Base-by-base conservation (phyloP, 1,284 basidiomycete genomes). In the Sanguinoderma infundibulare region DNA sequence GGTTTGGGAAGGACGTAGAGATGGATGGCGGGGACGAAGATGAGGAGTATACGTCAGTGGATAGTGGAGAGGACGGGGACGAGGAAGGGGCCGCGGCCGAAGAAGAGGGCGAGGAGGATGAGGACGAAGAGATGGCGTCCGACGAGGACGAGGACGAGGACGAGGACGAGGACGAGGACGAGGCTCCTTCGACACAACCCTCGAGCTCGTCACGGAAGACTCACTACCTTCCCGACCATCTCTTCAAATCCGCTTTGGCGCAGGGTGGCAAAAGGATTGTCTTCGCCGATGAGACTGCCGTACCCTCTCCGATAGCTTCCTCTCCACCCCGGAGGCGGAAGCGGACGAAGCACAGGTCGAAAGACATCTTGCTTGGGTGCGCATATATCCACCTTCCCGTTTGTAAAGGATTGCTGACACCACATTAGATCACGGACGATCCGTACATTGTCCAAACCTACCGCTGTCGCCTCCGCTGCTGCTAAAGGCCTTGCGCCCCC, bases 21-120 rank as follows among this genome's bases (percentile, higher is more conserved):
- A 32, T 47, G 20, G 53, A 40, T 32, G 35, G 53, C 34, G 61
- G 53, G 24, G 36, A 46, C 14, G 34, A n/a, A n/a, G 46, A 49
- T 60, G 9, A 35, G 57, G 28, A 54, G 57, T 30, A 46, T 20
- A 6, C 24, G 7, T 50, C 17, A 10, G 57, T 54, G 15, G 49
- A 53, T 14, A 39, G 36, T 26, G 55, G 36, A 17, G 52, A 46
- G 3, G 52, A 53, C 2, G 58, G 44, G 65, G 66, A 83, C 81
- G 63, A 81, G 65, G 47, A 85, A 78, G 73, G 87, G 84, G 50
- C 85, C 79, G 86, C 82, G 83, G 59, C 86, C 74, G 67, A 82
- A 77, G 47, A 87, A 9, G 55, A 53, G 10, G 39, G 32, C 3
- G 63, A 61, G 15, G 66, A 57, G 3, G 62, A 53, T 30, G 53